Conservation (phyloP, 2,329 filamentous ascomycete genomes). For the Ramularia collo-cygni region DNA sequence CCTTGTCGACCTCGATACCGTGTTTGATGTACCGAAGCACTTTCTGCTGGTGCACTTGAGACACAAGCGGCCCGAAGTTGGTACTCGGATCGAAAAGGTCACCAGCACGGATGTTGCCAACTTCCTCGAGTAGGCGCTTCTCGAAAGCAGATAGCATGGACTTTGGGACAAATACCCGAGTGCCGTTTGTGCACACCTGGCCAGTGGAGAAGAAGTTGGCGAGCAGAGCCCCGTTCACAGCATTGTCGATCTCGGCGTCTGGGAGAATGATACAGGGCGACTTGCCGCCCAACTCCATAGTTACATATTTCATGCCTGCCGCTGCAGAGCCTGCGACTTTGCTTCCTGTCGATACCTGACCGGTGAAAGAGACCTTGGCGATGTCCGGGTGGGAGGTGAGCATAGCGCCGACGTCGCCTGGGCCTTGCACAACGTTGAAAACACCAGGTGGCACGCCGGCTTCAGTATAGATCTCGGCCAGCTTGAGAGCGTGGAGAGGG, state of each 20-base stretch:
- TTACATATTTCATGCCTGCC: constrained; percentile 79
- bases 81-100: constrained; percentile 64
- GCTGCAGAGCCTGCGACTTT: constrained; percentile 74
- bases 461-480: constrained; percentile 70
- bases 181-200: constrained; percentile 90
- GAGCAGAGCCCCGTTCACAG: constrained; percentile 87
- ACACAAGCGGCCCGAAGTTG: constrained; percentile 81
- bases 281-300: constrained; percentile 88
- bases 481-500: constrained; percentile 68
- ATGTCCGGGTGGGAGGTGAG: constrained; percentile 65
- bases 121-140: constrained; percentile 59
- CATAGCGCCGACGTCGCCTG: constrained; percentile 68
- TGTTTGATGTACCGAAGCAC: constrained; percentile 70
- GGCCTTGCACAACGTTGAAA: constrained; percentile 81
- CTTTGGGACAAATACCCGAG: constrained; percentile 72
- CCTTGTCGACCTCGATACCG: constrained; percentile 66
- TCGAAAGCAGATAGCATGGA: constrained; percentile 63
- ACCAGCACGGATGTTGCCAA: constrained; percentile 63
- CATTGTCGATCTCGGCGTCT: constrained; percentile 68
- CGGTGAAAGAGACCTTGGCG: constrained; percentile 84
- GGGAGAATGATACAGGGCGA: constrained; percentile 73
- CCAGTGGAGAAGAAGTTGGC: constrained; percentile 89
- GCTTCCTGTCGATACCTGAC: constrained; percentile 74
- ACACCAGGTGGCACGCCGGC: constrained; percentile 75
- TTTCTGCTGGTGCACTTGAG: constrained; percentile 66